A percentile compares a stretch with the other conserved stretches of the same genome.
phyloP scores from a whole-genome alignment of 495 filamentous ascomycete genomes.

The Aspergillus olivimuriae region DNA sequence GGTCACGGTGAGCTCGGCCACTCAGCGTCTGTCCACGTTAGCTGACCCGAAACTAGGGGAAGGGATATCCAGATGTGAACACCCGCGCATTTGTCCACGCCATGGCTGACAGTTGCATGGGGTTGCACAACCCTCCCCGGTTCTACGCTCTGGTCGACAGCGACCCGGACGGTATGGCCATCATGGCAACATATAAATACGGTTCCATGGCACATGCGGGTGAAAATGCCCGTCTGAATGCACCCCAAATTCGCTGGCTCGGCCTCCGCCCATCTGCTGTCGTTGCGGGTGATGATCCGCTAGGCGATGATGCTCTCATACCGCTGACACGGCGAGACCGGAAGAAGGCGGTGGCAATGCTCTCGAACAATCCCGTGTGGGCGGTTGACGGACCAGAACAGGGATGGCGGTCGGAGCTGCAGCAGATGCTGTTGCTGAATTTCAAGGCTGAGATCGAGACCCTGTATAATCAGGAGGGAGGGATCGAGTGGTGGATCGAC shows the following conservation, averaged over 20 bases:
- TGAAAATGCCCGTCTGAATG: slow-evolving; percentile 54
- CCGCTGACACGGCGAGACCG: slow-evolving; percentile 58
- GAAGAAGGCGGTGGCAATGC: slow-evolving; percentile 58
- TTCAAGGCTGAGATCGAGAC: slow-evolving; percentile 88
- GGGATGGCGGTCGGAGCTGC: slow-evolving; percentile 61
- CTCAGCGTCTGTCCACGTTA: neutral
- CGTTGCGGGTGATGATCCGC: slow-evolving; percentile 16
- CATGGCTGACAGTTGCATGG: slow-evolving; percentile 20
- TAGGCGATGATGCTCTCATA: slow-evolving; percentile 37
- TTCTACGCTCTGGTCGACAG: slow-evolving; percentile 73
- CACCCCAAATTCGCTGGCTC: slow-evolving; percentile 62
- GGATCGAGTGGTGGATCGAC: slow-evolving; percentile 63
- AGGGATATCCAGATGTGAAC: slow-evolving; percentile 86
- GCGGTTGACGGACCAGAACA: slow-evolving; percentile 40
- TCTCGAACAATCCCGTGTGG: slow-evolving; percentile 48
- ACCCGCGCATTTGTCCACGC: slow-evolving; percentile 60
- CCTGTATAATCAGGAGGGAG: slow-evolving; percentile 53
- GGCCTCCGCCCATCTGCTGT: slow-evolving; percentile 64
- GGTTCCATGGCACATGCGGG: slow-evolving; percentile 70
- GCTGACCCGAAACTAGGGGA: slow-evolving; percentile 37
- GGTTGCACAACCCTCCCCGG: slow-evolving; percentile 25
- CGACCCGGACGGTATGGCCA: slow-evolving; percentile 81
- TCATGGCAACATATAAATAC: slow-evolving; percentile 80
- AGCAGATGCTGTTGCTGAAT: slow-evolving; percentile 80
- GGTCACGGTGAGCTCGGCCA: slow-evolving; percentile 50